Evolutionary conservation across 352 stramenopile genomes (phyloP).

Genomic region (Phytophthora cryptogea): DNA sequence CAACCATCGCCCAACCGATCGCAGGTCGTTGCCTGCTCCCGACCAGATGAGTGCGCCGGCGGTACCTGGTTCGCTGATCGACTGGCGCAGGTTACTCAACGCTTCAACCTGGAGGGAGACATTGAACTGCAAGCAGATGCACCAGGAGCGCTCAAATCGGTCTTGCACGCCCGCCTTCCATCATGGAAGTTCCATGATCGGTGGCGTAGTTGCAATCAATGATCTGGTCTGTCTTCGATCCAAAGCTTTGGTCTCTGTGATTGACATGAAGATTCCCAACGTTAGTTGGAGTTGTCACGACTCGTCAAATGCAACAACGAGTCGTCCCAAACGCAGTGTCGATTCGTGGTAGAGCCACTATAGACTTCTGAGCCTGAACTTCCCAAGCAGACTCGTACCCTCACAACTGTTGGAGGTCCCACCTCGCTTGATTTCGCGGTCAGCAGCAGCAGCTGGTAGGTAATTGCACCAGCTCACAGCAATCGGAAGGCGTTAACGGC

Average conservation of each 20-base stretch:
- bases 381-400: not conserved
- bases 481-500: not conserved
- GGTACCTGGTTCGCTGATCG: slow-evolving; percentile 5
- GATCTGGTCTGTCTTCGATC: not conserved
- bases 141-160: slow-evolving; percentile 1
- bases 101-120: slow-evolving; percentile 12
- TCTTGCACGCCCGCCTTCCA: slow-evolving; percentile 6
- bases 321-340: not conserved
- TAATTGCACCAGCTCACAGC: not conserved
- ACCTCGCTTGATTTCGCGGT: slow-evolving; percentile 19
- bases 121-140: slow-evolving; percentile 28
- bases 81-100: not conserved
- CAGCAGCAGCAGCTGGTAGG: slow-evolving; percentile 14
- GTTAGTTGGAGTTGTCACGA: too few relatives aligned
- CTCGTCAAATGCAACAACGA: too few relatives aligned
- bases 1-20: not conserved
- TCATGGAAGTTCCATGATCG: not conserved
- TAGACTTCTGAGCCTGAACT: not conserved
- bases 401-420: slow-evolving; percentile 9
- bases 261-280: too few relatives aligned
- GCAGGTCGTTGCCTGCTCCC: not conserved
- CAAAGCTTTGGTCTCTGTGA: not conserved
- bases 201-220: not conserved
- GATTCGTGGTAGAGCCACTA: not conserved
- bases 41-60: slow-evolving; percentile 9